These are phyloP conservation scores for Beauveria australis DNA, from an alignment of 2,329 filamentous ascomycete genomes.

Conservation along the genomic window DNA sequence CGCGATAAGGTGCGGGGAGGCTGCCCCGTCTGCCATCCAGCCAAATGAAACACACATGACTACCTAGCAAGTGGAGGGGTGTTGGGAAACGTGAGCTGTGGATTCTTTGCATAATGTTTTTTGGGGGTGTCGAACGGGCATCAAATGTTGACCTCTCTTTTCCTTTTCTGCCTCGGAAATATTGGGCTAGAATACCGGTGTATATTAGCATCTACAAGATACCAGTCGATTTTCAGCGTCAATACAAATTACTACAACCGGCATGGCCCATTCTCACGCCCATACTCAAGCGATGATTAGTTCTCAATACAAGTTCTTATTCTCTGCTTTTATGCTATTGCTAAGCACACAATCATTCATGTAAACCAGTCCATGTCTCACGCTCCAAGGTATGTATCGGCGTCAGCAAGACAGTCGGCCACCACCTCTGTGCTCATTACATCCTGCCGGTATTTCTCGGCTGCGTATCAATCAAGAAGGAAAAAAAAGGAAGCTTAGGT, in stretches of 20 bases:
- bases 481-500: neutral
- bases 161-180: neutral
- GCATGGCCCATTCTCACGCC: neutral
- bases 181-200: neutral
- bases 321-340: slow-evolving; percentile 10
- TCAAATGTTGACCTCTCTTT: neutral
- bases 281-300: neutral
- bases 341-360: neutral
- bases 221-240: slow-evolving; percentile 10
- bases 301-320: slow-evolving; percentile 10
- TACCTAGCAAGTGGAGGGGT: too few species aligned
- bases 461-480: neutral
- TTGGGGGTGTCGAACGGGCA: neutral
- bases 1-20: slow-evolving; percentile 60
- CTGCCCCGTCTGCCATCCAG: slow-evolving; percentile 49
- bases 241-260: neutral
- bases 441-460: neutral
- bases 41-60: neutral
- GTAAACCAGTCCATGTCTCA: neutral
- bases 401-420: neutral
- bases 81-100: neutral
- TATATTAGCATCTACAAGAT: slow-evolving; percentile 11
- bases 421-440: neutral
- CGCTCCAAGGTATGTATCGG: neutral
- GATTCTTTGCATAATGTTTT: neutral